phyloP scores from a whole-genome alignment of 441 rosid species.

The Gossypium laxum region DNA sequence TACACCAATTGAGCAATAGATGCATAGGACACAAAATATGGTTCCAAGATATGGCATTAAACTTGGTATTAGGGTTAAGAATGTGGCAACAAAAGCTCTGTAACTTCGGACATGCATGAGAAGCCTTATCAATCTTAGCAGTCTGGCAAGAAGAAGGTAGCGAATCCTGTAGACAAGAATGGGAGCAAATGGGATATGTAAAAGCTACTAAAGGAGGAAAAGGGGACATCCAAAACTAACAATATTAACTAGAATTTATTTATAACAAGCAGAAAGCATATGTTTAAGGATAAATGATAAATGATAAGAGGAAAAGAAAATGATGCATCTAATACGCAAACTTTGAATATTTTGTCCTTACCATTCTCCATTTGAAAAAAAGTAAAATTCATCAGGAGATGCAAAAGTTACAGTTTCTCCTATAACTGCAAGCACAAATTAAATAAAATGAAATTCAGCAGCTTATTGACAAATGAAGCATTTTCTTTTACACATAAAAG shows the following conservation, averaged over 20 bases:
- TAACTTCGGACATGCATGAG: slow-evolving; percentile 66
- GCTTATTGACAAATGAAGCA: not conserved
- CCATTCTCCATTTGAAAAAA: slow-evolving; percentile 96
- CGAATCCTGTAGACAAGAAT: slow-evolving; percentile 66
- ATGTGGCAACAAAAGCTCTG: slow-evolving; percentile 86
- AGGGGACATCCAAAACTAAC: not conserved
- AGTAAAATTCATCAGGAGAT: slow-evolving; percentile 48
- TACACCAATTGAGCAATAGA: slow-evolving; percentile 86
- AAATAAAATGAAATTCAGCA: slow-evolving; percentile 1
- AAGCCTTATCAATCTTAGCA: slow-evolving; percentile 80
- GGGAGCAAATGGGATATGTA: not conserved
- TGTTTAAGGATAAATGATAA: not conserved
- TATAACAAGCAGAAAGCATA: not conserved
- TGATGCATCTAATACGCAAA: not conserved
- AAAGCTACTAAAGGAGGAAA: not conserved
- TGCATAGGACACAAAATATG: slow-evolving; percentile 73
- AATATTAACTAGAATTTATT: not conserved
- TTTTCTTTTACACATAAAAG: not conserved
- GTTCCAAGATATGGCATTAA: slow-evolving; percentile 90
- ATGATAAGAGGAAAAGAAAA: not conserved
- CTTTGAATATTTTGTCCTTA: slow-evolving; percentile 23
- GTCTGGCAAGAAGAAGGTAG: slow-evolving; percentile 87
- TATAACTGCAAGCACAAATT: slow-evolving; percentile 47
- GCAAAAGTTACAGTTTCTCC: slow-evolving; percentile 87
- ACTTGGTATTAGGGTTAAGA: slow-evolving; percentile 84